Evolutionary conservation across 1,139 yeast genomes (phyloP), one percentile per base, ranked within the genome.

Genomic region (Zhuliangozyma blackwelliae): DNA sequence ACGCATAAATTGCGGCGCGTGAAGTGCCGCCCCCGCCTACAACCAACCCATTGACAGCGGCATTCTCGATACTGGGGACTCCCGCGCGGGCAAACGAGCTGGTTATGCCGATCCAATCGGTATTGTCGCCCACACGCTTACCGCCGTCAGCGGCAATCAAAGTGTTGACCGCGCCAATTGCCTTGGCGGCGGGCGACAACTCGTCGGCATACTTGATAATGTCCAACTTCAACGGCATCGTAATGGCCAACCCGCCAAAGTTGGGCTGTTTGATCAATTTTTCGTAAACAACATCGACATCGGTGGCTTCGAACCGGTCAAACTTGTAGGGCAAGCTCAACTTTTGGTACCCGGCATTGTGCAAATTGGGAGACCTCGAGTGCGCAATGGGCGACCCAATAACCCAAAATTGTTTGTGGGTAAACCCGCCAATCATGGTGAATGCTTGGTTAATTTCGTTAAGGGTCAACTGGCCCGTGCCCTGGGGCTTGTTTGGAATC

Each of bases 1-100:
- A 72, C 1, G 98, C 97, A 58, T 76, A 90, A 20, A 87, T 79
- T 1, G 97, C 98, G 29, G 98, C 97, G 54, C 97, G 77, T 0
- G 96, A 82, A 27, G 99, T 90, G 34, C 99, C 99, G 31, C 99
- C 99, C 23, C 96, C 96, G 34, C 99, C 99, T 48, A 92, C 69
- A 36, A 92, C 83, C 43, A 92, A 67, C 30, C 89, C 94, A 40
- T 72, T 68, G 13, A 69, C 59, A 6, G 56, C 48, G 11, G 55
- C 43, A 34, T 57, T 49, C 12, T 54, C 56, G 39, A 63, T 46
- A 11, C 27, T 25, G 27, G 85, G 77, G 26, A 80, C 80, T 9
- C 92, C 92, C n/a, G 40, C 38, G 41, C 72, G 61, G 30, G 65
- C 55, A 50, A 88, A 79, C 1, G 96, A 77, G 46, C 82, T 75